These are phyloP conservation scores for Leccinum angustisporum DNA, from an alignment of 1,284 basidiomycete genomes.

Conservation along the genomic window DNA sequence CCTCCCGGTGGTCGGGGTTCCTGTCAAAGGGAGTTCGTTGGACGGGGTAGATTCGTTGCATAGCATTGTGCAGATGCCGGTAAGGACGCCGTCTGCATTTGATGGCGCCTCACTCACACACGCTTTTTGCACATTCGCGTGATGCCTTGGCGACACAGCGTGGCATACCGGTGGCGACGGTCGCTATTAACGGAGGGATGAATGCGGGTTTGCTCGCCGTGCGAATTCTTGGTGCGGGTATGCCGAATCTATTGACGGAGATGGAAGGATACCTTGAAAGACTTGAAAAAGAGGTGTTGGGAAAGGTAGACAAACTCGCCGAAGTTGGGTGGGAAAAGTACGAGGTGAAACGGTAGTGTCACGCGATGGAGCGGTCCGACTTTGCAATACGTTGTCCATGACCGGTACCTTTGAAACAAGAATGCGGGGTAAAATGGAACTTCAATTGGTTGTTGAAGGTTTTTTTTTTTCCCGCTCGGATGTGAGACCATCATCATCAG, in stretches of 20 bases:
- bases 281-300: slow-evolving; percentile 82
- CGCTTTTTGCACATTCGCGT: neutral
- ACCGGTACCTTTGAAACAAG: no score
- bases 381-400: neutral
- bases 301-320: slow-evolving; percentile 78
- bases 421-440: no score
- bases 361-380: neutral
- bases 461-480: neutral
- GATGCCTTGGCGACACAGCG: slow-evolving; percentile 49
- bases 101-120: neutral
- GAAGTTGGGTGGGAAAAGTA: slow-evolving; percentile 89
- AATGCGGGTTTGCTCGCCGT: slow-evolving; percentile 94
- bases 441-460: no score
- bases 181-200: slow-evolving; percentile 94
- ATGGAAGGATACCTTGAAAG: slow-evolving; percentile 79
- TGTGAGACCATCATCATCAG: neutral
- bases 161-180: slow-evolving; percentile 95
- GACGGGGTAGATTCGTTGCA: slow-evolving; percentile 97
- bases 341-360: slow-evolving; percentile 41
- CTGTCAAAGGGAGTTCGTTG: slow-evolving; percentile 91
- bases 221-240: slow-evolving; percentile 79
- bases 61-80: slow-evolving; percentile 99
- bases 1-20: slow-evolving; percentile 94
- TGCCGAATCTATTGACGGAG: slow-evolving; percentile 62
- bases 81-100: slow-evolving; percentile 42